phyloP scores from a whole-genome alignment of 2,329 filamentous ascomycete species.

The Botrytis paeoniae region DNA sequence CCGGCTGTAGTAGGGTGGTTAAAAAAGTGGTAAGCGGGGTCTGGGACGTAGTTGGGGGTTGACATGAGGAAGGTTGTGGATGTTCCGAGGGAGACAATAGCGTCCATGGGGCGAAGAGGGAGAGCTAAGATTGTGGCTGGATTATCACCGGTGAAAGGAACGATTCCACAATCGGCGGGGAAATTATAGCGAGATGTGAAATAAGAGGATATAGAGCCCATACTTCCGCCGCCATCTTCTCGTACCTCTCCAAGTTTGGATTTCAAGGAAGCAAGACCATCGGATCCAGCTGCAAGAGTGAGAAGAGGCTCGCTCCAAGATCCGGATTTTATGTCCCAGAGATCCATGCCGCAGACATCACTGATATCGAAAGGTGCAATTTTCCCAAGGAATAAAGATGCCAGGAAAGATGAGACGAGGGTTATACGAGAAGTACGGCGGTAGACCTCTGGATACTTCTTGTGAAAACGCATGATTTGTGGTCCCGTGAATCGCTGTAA shows the following conservation, averaged over 20 bases:
- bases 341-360: conserved; percentile 94
- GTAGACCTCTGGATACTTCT: conserved; percentile 78
- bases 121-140: conserved; percentile 90
- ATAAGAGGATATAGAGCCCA: conserved; percentile 75
- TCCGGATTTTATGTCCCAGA: conserved; percentile 82
- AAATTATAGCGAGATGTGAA: conserved; percentile 80
- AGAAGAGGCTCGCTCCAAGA: conserved; percentile 74
- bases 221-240: conserved; percentile 73
- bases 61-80: conserved; percentile 98
- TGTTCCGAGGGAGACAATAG: conserved; percentile 91
- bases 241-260: conserved; percentile 77
- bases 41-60: conserved; percentile 84
- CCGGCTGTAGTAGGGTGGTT: conserved; percentile 90
- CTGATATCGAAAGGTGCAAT: conserved; percentile 90
- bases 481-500: conserved; percentile 88
- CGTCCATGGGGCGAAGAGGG: conserved; percentile 81
- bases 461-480: conserved; percentile 86
- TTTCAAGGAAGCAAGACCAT: conserved; percentile 63
- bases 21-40: conserved; percentile 94
- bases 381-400: conserved; percentile 80
- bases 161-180: conserved; percentile 67
- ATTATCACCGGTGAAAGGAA: conserved; percentile 93
- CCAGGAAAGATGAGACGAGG: conserved; percentile 91
- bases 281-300: conserved; percentile 61
- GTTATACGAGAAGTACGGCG: conserved; percentile 78